Evolutionary conservation across 1,284 basidiomycete genomes (phyloP).

Genomic region (Tetrapyrgos nigripes): DNA sequence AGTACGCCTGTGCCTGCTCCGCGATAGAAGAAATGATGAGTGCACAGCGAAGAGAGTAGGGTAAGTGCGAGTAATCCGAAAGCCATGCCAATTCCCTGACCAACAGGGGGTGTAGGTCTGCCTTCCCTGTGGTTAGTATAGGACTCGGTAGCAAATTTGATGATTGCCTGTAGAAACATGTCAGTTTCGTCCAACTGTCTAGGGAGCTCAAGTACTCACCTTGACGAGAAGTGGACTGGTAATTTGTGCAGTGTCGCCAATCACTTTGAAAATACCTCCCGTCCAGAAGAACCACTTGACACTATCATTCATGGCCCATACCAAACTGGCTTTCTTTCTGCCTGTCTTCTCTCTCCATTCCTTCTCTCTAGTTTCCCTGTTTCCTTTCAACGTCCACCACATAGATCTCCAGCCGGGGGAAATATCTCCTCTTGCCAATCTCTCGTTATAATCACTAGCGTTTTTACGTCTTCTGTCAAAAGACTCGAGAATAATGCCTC

Average conservation of each 20-base stretch:
- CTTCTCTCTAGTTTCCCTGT: conserved; percentile 59
- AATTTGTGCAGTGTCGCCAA: conserved; percentile 76
- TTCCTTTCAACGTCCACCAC: conserved; percentile 68
- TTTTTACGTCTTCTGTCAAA: conserved; percentile 66
- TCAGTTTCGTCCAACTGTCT: background rate
- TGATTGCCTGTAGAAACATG: conserved; percentile 63
- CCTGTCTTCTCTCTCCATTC: conserved; percentile 72
- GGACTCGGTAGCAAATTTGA: conserved; percentile 76
- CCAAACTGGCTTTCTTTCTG: conserved; percentile 71
- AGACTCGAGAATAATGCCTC: conserved; percentile 65
- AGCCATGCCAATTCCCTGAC: conserved; percentile 78
- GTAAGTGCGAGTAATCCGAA: conserved; percentile 79
- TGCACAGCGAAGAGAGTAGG: conserved; percentile 69
- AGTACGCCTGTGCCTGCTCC: conserved; percentile 80
- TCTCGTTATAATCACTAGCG: conserved; percentile 75
- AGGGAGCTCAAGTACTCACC: conserved; percentile 11
- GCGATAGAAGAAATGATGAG: conserved; percentile 86
- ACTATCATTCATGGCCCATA: conserved; percentile 81
- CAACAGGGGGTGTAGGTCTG: conserved; percentile 59
- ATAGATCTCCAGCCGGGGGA: conserved; percentile 56
- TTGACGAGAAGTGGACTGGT: conserved; percentile 73
- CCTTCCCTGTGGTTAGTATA: conserved; percentile 61
- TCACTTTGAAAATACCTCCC: conserved; percentile 77
- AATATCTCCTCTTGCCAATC: conserved; percentile 69
- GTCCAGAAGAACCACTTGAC: conserved; percentile 87